Base-by-base conservation (phyloP, 257 asterid genomes). In the Echium plantagineum region DNA sequence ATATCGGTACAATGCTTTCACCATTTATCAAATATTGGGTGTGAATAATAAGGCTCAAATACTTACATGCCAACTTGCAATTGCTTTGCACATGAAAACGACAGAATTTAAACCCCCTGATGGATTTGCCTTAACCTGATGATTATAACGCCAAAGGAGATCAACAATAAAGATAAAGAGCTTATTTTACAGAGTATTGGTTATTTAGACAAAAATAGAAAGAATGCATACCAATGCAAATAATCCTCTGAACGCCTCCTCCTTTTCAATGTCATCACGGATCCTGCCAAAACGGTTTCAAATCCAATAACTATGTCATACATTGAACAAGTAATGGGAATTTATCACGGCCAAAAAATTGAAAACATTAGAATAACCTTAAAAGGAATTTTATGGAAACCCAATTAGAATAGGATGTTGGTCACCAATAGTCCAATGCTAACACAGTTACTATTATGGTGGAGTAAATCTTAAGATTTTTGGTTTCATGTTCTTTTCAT, bases 41-140 rank as follows among this genome's bases (percentile, higher is more conserved):
- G 60, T 56, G 31, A 15, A 22, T 22, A 10, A 16, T 9, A 56
- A 12, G 7, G 66, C 19, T 56, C 26, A 62, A 62, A 51, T 17
- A 12, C 94, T 84, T 78, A 86, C 97, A 72, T 93, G 89, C 99
- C 99, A 93, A 83, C 99, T 91, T 59, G 97, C 95, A 67, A 93
- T 79, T 58, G 99, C 97, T 79, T 74, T 78, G 78, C 91, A 84
- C 80, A 93, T 70, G 78, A 75, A 84, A 71, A 72, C 85, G 9
- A 93, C 86, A 52, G 93, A 86, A 75, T 71, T 85, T 68, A 89
- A 70, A 73, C 93, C 96, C 66, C 95, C 96, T 3, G 95, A 63
- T 58, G 98, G 98, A 77, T 91, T 88, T 69, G 90, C 84, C 77
- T 74, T 82, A 49, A 88, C 90, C 98, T 91, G 85, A 71, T 74